Evolutionary conservation across 495 filamentous ascomycete species (phyloP).

Genomic region (Xylaria nigripes): DNA sequence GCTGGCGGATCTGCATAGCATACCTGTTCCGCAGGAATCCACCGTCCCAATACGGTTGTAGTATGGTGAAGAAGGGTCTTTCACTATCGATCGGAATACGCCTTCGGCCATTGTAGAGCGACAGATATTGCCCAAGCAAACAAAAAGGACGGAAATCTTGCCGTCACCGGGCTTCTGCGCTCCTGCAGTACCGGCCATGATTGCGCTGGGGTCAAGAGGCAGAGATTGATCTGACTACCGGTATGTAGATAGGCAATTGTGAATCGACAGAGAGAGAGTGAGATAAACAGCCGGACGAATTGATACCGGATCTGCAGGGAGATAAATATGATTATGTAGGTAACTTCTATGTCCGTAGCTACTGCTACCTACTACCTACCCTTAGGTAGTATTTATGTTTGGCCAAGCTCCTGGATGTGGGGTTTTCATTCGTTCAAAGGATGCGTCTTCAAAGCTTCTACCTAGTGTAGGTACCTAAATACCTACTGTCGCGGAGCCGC

Average conservation of each 20-base stretch:
- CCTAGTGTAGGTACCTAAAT: no score
- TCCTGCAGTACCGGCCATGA: constrained; percentile 4
- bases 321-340: background rate
- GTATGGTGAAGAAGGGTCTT: constrained; percentile 41
- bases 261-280: no score
- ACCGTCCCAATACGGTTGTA: constrained; percentile 55
- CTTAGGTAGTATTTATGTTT: no score
- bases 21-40: constrained; percentile 80
- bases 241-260: background rate
- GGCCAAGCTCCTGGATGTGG: no score
- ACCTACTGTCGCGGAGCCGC: no score
- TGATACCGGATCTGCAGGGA: background rate
- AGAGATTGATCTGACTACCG: no score
- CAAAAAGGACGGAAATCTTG: constrained; percentile 75
- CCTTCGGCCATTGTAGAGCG: constrained; percentile 92
- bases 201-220: background rate
- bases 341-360: no score
- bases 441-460: no score
- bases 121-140: constrained; percentile 97
- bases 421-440: no score
- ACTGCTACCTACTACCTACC: no score
- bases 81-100: constrained; percentile 69
- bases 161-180: constrained; percentile 9
- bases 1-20: background rate
- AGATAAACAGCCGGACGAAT: no score